phyloP scores from a whole-genome alignment of 805 yeast species.

The Spathaspora hagerdaliae region DNA sequence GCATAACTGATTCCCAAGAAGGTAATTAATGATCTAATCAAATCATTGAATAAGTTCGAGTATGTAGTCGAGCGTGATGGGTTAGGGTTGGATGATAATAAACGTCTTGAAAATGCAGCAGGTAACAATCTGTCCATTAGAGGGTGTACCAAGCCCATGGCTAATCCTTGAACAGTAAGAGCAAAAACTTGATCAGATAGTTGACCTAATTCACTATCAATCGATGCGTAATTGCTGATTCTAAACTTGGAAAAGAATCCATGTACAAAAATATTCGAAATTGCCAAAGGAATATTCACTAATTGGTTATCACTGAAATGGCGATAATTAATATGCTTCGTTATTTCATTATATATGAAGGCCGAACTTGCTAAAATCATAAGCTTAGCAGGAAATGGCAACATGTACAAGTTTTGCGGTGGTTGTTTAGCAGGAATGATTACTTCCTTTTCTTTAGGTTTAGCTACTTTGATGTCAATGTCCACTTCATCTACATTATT shows the following conservation, averaged over 20 bases:
- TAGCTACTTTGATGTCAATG: background rate
- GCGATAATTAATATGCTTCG: slow-evolving; percentile 48
- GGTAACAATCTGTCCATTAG: slow-evolving; percentile 33
- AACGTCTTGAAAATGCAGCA: slow-evolving; percentile 21
- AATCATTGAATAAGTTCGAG: slow-evolving; percentile 31
- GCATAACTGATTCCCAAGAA: slow-evolving; percentile 71
- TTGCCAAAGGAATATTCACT: slow-evolving; percentile 39
- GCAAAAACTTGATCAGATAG: slow-evolving; percentile 17
- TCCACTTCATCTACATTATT: background rate
- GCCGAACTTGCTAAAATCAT: slow-evolving; percentile 42
- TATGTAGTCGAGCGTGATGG: slow-evolving; percentile 20
- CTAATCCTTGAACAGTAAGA: slow-evolving; percentile 49
- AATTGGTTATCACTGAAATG: slow-evolving; percentile 41
- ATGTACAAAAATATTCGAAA: slow-evolving; percentile 25
- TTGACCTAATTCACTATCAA: slow-evolving; percentile 5
- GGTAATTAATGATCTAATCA: slow-evolving; percentile 47
- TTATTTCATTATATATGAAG: slow-evolving; percentile 48
- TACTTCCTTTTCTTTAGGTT: background rate
- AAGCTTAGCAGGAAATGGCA: slow-evolving; percentile 13
- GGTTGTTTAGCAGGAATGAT: background rate
- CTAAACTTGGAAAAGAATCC: slow-evolving; percentile 22
- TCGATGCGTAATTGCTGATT: slow-evolving; percentile 10
- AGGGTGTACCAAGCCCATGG: slow-evolving; percentile 57
- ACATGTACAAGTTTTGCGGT: background rate
- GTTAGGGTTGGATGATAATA: slow-evolving; percentile 38